Evolutionary conservation across 2,329 filamentous ascomycete species (phyloP), one percentile per base, ranked within the genome.

Genomic region (Chaetomium olivaceum): DNA sequence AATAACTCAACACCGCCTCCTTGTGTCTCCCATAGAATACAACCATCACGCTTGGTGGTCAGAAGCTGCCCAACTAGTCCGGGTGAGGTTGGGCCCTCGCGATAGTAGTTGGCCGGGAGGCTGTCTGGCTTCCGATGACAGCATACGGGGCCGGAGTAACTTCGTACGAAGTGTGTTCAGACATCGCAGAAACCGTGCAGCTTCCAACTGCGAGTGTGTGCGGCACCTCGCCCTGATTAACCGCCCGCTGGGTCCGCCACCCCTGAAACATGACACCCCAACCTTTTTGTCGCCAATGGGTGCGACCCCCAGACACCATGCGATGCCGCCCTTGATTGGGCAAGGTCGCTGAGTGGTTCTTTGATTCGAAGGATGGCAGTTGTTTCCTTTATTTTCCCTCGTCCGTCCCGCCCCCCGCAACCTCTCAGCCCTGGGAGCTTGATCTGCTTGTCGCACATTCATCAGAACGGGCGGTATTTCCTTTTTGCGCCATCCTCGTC

Each of bases 181-280:
- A 46, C 8, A 46, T n/a, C 19, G 16, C 14, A 39, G 36, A 39
- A 39, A 39, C 36, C 36, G 36, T 39, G 36, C 36, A 39, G 36
- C 36, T 39, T 39, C 36, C 36, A 39, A 39, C 16, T 39, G 36
- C 31, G 4, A 12, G 11, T 8, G 31, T 33, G 31, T 33, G 31
- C 31, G 33, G 33, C 33, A 36, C 31, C 11, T 25, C 23, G 50
- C 14, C 11, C 11, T 29, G 25, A 8, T 7, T 48, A 48, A 50
- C 57, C 57, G 46, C 31, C 9, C 4, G 16, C 2, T 58, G 31
- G 33, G 33, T 19, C 31, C 48, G 51, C 19, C 21, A 25, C 59
- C 64, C 59, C 60, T 66, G 64, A 66, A 62, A 66, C 64, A 59
- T 57, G 23, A 31, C 9, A 23, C 54, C 4, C 62, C 51, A 56